phyloP scores from a whole-genome alignment of 2,329 filamentous ascomycete species.

The Talaromyces marneffei region DNA sequence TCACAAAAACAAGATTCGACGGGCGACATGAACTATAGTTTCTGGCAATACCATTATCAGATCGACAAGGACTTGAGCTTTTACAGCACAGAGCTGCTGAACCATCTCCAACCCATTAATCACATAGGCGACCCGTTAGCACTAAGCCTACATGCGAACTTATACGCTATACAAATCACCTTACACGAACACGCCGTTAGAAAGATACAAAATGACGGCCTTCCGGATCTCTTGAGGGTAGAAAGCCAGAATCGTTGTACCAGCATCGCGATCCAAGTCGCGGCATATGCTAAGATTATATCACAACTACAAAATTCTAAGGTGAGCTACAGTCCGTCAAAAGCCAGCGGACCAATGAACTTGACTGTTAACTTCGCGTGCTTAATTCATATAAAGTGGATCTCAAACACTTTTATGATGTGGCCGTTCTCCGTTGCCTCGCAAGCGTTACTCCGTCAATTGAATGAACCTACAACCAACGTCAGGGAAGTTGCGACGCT shows the following conservation, averaged over 20 bases:
- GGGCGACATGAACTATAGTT: neutral
- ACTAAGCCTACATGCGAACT: neutral
- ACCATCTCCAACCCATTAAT: neutral
- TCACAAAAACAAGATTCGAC: neutral
- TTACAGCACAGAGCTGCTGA: neutral
- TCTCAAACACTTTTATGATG: neutral
- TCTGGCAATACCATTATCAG: slow-evolving; percentile 2
- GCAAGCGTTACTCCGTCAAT: neutral
- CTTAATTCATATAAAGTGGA: neutral
- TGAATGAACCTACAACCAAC: neutral
- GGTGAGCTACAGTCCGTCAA: neutral
- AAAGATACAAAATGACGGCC: neutral
- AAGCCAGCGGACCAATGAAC: neutral
- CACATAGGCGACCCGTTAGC: neutral
- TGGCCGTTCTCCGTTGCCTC: neutral
- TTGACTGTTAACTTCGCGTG: neutral
- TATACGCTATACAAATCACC: neutral
- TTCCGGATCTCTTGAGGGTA: neutral
- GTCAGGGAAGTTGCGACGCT: neutral
- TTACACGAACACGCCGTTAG: neutral
- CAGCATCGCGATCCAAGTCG: neutral
- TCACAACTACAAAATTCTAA: neutral
- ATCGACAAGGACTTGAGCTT: neutral
- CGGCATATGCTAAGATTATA: neutral
- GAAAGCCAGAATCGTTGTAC: neutral